A percentile compares a stretch with the other conserved stretches of the same genome.
Evolutionary conservation across 2,329 filamentous ascomycete species (phyloP).

Genomic region (Atkinsonella texensis): DNA sequence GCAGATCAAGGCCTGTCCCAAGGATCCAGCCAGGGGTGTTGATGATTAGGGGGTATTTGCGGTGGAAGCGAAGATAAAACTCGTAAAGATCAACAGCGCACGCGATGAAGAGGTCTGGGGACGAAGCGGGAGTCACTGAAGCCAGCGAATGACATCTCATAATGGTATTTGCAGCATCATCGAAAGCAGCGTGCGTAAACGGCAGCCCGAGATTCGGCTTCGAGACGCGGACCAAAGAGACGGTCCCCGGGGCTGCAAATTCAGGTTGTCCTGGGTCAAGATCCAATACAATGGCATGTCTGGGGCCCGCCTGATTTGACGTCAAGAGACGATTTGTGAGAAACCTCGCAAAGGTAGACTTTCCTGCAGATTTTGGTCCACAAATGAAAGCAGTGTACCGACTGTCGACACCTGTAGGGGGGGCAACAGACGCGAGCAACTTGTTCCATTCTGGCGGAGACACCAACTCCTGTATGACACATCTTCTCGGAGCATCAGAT

Average conservation of each 20-base stretch:
- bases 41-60: slow-evolving; percentile 47
- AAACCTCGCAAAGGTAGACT: slow-evolving; percentile 60
- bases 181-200: slow-evolving; percentile 45
- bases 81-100: slow-evolving; percentile 52
- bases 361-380: slow-evolving; percentile 61
- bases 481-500: slow-evolving; percentile 37
- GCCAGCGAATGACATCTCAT: slow-evolving; percentile 56
- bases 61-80: slow-evolving; percentile 37
- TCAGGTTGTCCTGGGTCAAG: slow-evolving; percentile 70
- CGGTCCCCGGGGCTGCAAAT: slow-evolving; percentile 55
- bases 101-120: slow-evolving; percentile 53
- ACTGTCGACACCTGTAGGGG: slow-evolving; percentile 17
- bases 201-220: slow-evolving; percentile 52
- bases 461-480: slow-evolving; percentile 39
- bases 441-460: slow-evolving; percentile 51
- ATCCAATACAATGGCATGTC: slow-evolving; percentile 44
- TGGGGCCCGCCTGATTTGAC: slow-evolving; percentile 9
- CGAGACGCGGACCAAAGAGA: slow-evolving; percentile 53
- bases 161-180: slow-evolving; percentile 22
- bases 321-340: slow-evolving; percentile 57
- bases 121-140: slow-evolving; percentile 50
- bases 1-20: slow-evolving; percentile 54
- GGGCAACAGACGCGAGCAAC: slow-evolving; percentile 35
- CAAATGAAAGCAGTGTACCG: slow-evolving; percentile 44
- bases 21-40: slow-evolving; percentile 68